Evolutionary conservation across 345 rosid genomes (phyloP).

Genomic region (Citrus maxima): DNA sequence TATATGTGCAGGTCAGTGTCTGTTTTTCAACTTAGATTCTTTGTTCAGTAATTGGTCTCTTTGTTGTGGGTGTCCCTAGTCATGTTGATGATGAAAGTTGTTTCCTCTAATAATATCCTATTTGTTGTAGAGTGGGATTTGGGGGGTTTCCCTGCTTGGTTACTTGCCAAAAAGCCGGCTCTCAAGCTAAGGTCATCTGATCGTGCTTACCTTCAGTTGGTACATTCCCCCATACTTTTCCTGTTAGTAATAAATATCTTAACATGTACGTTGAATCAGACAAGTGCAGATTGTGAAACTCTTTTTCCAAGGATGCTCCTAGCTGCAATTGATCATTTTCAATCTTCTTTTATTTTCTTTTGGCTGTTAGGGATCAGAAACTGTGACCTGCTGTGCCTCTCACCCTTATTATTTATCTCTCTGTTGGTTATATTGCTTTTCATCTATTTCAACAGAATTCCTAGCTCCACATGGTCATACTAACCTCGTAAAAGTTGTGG

Average conservation of each 20-base stretch:
- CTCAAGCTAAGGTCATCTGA: conserved; percentile 73
- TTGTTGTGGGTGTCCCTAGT: not conserved
- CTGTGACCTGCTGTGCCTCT: not conserved
- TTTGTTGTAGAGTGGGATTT: conserved; percentile 84
- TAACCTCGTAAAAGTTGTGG: not conserved
- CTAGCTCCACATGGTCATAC: not conserved
- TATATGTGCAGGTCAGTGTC: conserved; percentile 85
- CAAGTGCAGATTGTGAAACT: not conserved
- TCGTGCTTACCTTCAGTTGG: conserved; percentile 68
- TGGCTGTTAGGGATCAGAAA: not conserved
- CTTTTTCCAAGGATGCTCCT: not conserved
- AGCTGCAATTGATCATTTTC: not conserved
- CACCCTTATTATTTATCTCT: not conserved
- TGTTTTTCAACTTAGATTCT: conserved; percentile 5
- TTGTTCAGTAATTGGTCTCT: not conserved
- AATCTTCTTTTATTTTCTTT: not conserved
- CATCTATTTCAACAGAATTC: not conserved
- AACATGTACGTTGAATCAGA: not conserved
- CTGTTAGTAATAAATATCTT: not conserved
- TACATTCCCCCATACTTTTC: conserved; percentile 23
- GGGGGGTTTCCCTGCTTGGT: conserved; percentile 94
- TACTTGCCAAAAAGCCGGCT: conserved; percentile 66
- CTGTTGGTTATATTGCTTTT: not conserved
- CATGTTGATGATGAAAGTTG: not conserved
- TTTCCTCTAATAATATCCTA: conserved; percentile 13